A percentile compares a stretch with the other conserved stretches of the same genome.
Conservation (phyloP, 2,329 filamentous ascomycete species). For the Trichoderma pleuroti region DNA sequence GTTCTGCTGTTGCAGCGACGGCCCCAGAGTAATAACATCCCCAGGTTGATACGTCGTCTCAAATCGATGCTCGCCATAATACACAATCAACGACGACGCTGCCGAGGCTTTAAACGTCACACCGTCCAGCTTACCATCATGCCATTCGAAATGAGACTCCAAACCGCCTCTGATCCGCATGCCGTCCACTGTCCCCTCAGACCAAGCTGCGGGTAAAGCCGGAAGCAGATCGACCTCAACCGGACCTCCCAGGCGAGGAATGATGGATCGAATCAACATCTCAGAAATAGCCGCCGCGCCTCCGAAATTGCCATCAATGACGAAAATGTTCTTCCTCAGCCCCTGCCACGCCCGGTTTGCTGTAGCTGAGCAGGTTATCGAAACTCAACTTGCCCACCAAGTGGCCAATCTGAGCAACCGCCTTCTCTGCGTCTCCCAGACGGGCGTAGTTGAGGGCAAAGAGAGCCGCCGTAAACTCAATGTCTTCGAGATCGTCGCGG, state of each 20-base stretch:
- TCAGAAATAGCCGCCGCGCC: slow-evolving; percentile 17
- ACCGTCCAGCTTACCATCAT: neutral
- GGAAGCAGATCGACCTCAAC: slow-evolving; percentile 18
- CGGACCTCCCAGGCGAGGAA: neutral
- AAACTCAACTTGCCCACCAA: slow-evolving; percentile 17
- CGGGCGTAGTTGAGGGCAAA: slow-evolving; percentile 17
- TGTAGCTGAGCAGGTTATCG: slow-evolving; percentile 18
- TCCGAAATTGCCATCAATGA: slow-evolving; percentile 16
- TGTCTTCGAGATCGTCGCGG: slow-evolving; percentile 14
- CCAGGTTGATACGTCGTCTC: neutral
- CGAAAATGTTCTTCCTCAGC: slow-evolving; percentile 15
- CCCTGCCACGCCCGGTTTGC: slow-evolving; percentile 13
- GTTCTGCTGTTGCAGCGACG: slow-evolving; percentile 13
- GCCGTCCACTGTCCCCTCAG: slow-evolving; percentile 6
- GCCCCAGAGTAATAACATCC: slow-evolving; percentile 9
- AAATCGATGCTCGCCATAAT: slow-evolving; percentile 3
- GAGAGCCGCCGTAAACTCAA: slow-evolving; percentile 18
- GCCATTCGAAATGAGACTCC: slow-evolving; percentile 8
- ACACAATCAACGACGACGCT: slow-evolving; percentile 1
- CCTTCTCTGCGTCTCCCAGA: slow-evolving; percentile 14
- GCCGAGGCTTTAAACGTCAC: slow-evolving; percentile 2
- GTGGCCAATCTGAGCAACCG: slow-evolving; percentile 12
- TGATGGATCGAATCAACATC: slow-evolving; percentile 16
- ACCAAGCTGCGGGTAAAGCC: slow-evolving; percentile 12
- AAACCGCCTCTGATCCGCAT: slow-evolving; percentile 6